Evolutionary conservation across 106 monocot species (phyloP), one percentile per base, ranked within the genome.

Genomic region (Ottelia alismoides): DNA sequence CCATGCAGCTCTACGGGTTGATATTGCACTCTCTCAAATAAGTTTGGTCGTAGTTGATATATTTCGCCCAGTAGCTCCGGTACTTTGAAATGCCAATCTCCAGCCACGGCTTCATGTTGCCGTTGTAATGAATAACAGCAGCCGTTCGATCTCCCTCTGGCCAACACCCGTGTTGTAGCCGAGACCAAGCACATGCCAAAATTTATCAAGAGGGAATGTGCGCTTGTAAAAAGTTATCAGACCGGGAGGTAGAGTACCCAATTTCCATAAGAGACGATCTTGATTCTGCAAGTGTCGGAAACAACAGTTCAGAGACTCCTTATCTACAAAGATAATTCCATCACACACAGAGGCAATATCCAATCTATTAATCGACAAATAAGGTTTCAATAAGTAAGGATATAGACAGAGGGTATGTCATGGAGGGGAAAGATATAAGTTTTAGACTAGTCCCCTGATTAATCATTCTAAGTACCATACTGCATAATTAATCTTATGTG

Each of bases 101-200:
- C 0, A 88, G 59, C 88, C 88, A 88, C 22, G 88, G 88, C 51
- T 88, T 88, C 73, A 83, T 49, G 70, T 88, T 88, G 3, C 88
- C 88, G 52, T 88, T 83, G 57, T 83, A 88, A 55, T 88, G 88
- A 24, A 88, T 70, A 23, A 88, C 88, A 3, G 88, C 70, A 0
- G 88, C 88, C 55, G 31, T 27, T 73, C 58, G n/a, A 88, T 74
- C 20, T 71, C 67, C 25, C 35, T 74, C 2, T 65, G 59, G 29
- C 62, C 59, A 35, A 88, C 45, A 45, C 57, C 68, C 7, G 83
- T 73, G 51, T 83, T 72, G 56, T 83, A 83, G 2, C 88, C 88
- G 18, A 88, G 76, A 1, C 88, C 88, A 47, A 88, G 55, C 16
- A 79, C 73, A 63, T 88, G 88, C 79, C 83, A 83, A 25, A 68